Percentiles rank a stretch among this genome's conserved stretches.
phyloP scores from a whole-genome alignment of 768 basidiomycete genomes.

The Lactarius psammicola region DNA sequence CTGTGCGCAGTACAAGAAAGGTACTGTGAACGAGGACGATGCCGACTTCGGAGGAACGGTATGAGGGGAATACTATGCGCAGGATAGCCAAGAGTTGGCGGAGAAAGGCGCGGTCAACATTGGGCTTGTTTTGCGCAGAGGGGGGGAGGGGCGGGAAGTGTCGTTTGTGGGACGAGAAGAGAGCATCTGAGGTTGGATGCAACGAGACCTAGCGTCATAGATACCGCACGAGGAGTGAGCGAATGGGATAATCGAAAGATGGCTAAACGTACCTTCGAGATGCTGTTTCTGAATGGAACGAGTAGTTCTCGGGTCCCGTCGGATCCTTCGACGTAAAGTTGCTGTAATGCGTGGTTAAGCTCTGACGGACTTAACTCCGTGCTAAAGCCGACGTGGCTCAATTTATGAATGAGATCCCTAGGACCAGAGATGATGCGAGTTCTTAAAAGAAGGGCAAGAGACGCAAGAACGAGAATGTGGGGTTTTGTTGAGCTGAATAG shows the following conservation, averaged over 20 bases:
- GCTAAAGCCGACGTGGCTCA: constrained; percentile 4
- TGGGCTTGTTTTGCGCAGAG: constrained; percentile 47
- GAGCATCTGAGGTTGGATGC: constrained; percentile 49
- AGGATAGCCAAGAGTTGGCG: constrained; percentile 73
- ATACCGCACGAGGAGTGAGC: neutral
- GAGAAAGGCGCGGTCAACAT: constrained; percentile 67
- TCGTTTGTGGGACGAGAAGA: constrained; percentile 48
- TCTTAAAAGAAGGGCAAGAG: constrained; percentile 17
- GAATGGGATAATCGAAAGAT: neutral
- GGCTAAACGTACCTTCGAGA: constrained; percentile 54
- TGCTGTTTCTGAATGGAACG: constrained; percentile 60
- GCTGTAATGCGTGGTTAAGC: constrained; percentile 50
- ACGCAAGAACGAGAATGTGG: constrained; percentile 14
- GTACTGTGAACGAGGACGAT: constrained; percentile 75
- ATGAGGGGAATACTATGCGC: constrained; percentile 66
- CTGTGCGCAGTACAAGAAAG: constrained; percentile 83
- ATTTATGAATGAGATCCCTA: constrained; percentile 17
- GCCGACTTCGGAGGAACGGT: constrained; percentile 64
- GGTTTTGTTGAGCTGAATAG: constrained; percentile 3
- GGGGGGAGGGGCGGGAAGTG: constrained; percentile 61
- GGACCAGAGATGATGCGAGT: constrained; percentile 25
- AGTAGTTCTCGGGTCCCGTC: constrained; percentile 64
- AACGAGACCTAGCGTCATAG: constrained; percentile 41
- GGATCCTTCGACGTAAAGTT: constrained; percentile 58
- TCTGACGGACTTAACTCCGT: constrained; percentile 37